phyloP scores from a whole-genome alignment of 768 basidiomycete genomes.

The Porpolomopsis calyptriformis region DNA sequence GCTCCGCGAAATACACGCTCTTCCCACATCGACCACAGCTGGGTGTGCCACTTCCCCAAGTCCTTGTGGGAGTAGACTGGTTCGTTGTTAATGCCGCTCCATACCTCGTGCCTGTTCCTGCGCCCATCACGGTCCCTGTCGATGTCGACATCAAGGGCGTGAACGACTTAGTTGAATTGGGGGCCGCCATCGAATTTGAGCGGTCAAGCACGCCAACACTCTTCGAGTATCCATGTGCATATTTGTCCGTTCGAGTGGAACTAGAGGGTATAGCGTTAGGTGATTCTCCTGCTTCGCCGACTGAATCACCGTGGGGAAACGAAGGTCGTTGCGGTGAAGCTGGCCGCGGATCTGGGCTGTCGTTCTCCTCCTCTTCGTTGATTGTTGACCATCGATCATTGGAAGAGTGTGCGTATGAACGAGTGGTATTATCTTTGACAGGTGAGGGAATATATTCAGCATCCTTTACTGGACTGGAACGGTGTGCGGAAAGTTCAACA shows the following conservation, averaged over 20 bases:
- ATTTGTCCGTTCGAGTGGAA: not conserved
- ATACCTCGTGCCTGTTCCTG: slow-evolving; percentile 54
- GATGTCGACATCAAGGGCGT: slow-evolving; percentile 28
- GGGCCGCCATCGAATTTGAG: slow-evolving; percentile 6
- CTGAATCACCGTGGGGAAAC: no score
- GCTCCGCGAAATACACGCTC: slow-evolving; percentile 81
- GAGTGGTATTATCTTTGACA: no score
- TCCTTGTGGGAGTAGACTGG: slow-evolving; percentile 29
- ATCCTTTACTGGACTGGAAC: no score
- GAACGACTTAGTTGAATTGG: not conserved
- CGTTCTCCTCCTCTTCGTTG: not conserved
- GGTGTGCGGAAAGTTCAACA: no score
- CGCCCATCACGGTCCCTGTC: not conserved
- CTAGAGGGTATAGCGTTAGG: not conserved
- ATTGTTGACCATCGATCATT: no score
- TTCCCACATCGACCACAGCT: slow-evolving; percentile 59
- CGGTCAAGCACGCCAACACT: not conserved
- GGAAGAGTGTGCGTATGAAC: no score
- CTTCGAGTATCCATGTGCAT: not conserved
- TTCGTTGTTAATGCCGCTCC: slow-evolving; percentile 41
- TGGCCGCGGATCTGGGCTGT: slow-evolving; percentile 9
- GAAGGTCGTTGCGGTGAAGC: no score
- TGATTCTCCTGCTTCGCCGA: no score
- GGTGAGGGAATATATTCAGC: no score
- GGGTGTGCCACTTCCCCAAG: slow-evolving; percentile 50